Evolutionary conservation across 306 rosid species (phyloP), one percentile per base, ranked within the genome.

Genomic region (Glycine latifolia): DNA sequence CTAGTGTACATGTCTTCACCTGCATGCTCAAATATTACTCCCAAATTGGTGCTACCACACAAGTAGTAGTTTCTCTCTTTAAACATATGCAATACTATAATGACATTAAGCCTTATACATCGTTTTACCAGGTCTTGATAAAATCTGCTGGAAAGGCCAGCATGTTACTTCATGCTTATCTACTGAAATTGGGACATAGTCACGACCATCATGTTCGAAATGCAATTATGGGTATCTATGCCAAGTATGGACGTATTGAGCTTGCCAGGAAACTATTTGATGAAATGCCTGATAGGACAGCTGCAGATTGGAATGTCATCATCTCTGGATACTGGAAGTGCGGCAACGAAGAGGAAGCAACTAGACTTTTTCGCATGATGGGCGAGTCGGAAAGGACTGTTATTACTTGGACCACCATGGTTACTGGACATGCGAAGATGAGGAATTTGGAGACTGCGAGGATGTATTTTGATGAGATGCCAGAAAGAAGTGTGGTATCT

Each of bases 261-360:
- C 7, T 67, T 88, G 97, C 92, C 4, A 50, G 91, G 75, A 68
- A 87, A 31, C 47, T 68, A 61, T 91, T 91, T 48, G 97, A 84
- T 74, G 87, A 90, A 88, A 91, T 87, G 86, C 70, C 56, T 84
- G 90, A 90, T 1, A 86, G 86, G 81, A 85, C 83, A 26, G 47
- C 82, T 60, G 92, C 87, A 0, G 97, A 91, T 78, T 91, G 97
- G 94, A 91, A 91, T 76, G 75, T 77, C 43, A 91, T 91, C 73
- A 90, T 91, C 50, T 84, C 80, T 63, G 92, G 92, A 71, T 86
- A 79, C 50, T 91, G 94, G 97, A 87, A 82, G 49, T 82, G 81
- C 65, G 97, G 90, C 75, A 67, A 88, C 73, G 93, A 78, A 68
- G 85, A 71, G 60, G 94, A 89, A 65, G 94, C 93, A 5, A 73